phyloP scores from a whole-genome alignment of 768 basidiomycete genomes.

The Auriscalpium orientale region DNA sequence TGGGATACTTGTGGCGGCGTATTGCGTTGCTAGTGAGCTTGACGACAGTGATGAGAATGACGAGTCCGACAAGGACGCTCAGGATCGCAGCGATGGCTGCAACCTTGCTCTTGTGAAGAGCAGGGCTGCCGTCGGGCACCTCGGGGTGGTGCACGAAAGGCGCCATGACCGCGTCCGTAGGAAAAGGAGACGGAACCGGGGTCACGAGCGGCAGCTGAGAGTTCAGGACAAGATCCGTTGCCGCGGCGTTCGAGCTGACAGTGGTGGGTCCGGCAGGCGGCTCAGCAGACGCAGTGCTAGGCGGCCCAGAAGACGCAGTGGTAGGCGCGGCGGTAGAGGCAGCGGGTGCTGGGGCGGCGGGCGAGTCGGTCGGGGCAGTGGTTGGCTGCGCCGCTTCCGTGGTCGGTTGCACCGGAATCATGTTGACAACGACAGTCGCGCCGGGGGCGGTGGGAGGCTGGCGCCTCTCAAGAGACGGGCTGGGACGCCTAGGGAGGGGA shows the following conservation, averaged over 20 bases:
- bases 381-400: neutral
- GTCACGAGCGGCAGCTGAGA: too few species aligned
- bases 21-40: slow-evolving; percentile 11
- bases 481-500: neutral
- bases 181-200: neutral
- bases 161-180: neutral
- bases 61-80: slow-evolving; percentile 10
- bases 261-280: neutral
- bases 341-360: neutral
- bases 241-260: neutral
- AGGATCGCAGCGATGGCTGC: slow-evolving; percentile 8
- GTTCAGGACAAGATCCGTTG: neutral
- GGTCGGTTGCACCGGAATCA: neutral
- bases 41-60: slow-evolving; percentile 8
- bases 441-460: neutral
- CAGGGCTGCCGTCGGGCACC: neutral
- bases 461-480: neutral
- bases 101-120: slow-evolving; percentile 5
- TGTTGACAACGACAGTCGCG: neutral
- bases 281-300: neutral
- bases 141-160: neutral
- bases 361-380: neutral
- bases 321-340: neutral
- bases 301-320: neutral
- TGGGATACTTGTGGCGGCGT: slow-evolving; percentile 8